Conservation (phyloP, 2,329 filamentous ascomycete species). For the Daldinia sp. region DNA sequence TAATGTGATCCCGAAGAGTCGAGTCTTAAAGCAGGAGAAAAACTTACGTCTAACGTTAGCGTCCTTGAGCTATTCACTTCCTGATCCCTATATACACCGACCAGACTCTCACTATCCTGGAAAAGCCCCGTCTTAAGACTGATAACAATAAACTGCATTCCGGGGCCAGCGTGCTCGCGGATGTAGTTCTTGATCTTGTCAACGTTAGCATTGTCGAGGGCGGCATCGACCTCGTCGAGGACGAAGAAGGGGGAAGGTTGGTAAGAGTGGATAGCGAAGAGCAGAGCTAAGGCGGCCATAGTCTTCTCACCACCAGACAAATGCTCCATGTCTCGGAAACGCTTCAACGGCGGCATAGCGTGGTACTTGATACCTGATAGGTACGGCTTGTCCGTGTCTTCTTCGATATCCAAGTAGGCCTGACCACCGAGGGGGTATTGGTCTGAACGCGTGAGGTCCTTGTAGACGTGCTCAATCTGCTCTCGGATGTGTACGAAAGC, state of each 20-base stretch:
- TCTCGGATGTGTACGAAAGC: conserved; percentile 95
- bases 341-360: conserved; percentile 97
- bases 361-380: conserved; percentile 97
- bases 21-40: neutral
- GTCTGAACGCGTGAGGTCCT: conserved; percentile 88
- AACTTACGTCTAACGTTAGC: conserved; percentile 91
- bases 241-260: conserved; percentile 98
- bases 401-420: conserved; percentile 87
- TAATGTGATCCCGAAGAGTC: neutral
- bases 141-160: conserved; percentile 99
- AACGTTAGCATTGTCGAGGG: conserved; percentile 97
- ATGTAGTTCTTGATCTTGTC: conserved; percentile 97
- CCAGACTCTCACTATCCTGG: conserved; percentile 93
- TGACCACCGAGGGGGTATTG: conserved; percentile 93
- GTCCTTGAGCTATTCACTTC: conserved; percentile 90
- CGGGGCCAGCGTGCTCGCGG: conserved; percentile 88
- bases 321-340: conserved; percentile 99
- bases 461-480: conserved; percentile 93
- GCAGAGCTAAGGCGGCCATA: conserved; percentile 93
- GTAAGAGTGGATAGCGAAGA: conserved; percentile 97
- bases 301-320: conserved; percentile 98
- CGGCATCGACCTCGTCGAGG: conserved; percentile 96
- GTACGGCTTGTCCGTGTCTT: conserved; percentile 96
- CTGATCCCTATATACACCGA: conserved; percentile 96
- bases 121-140: conserved; percentile 94